These are phyloP conservation scores for Linderina pennispora DNA, from an alignment of 192 early-diverging fungal genomes.

Conservation along the genomic window DNA sequence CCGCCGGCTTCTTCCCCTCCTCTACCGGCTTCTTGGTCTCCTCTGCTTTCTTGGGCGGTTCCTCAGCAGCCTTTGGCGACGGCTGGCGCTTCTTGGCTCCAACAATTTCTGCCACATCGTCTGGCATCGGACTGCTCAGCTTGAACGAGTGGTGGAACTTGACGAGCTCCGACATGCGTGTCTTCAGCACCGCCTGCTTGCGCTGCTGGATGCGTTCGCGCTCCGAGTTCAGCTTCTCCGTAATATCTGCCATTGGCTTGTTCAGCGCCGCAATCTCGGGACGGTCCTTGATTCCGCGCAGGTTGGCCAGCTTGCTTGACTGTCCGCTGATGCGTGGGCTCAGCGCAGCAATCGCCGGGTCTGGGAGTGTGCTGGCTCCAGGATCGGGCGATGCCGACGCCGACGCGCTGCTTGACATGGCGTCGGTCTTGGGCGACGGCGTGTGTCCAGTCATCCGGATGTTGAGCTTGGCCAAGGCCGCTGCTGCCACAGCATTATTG, in stretches of 20 bases:
- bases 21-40: not conserved
- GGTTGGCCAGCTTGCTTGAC: conserved; percentile 42
- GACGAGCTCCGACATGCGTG: conserved; percentile 70
- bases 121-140: conserved; percentile 74
- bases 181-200: conserved; percentile 66
- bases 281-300: conserved; percentile 47
- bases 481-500: conserved; percentile 30
- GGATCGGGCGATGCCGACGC: conserved; percentile 2
- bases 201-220: conserved; percentile 70
- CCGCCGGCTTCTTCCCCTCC: not conserved
- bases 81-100: conserved; percentile 45
- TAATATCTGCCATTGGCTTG: conserved; percentile 53
- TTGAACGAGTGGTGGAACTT: conserved; percentile 76
- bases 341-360: conserved; percentile 24
- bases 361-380: conserved; percentile 10
- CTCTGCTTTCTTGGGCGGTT: not conserved
- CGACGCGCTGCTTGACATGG: not conserved
- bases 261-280: conserved; percentile 45
- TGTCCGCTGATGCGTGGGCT: not conserved
- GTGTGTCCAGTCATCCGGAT: conserved; percentile 38
- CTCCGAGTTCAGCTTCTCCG: conserved; percentile 59
- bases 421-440: not conserved
- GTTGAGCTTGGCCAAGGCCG: conserved; percentile 43
- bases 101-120: conserved; percentile 74
- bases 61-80: not conserved